Percentiles rank a stretch among this genome's conserved stretches.
Conservation (phyloP, 2,329 filamentous ascomycete species). For the Cladosporium velox region DNA sequence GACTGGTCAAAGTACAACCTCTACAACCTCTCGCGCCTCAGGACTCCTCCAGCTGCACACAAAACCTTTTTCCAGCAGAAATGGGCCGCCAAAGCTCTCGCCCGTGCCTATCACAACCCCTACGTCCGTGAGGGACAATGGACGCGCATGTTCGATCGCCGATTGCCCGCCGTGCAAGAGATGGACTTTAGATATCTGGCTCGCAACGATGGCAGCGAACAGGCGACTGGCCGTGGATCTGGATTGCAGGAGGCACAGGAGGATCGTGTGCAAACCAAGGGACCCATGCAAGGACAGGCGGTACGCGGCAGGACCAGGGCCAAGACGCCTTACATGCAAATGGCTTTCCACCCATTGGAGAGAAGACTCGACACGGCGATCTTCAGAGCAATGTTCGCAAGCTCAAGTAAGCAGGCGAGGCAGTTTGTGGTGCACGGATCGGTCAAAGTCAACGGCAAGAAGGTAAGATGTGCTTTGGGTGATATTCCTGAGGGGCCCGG, state of each 20-base stretch:
- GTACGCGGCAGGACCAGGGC: conserved; percentile 29
- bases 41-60: conserved; percentile 45
- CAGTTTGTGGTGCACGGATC: conserved; percentile 92
- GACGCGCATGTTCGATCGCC: conserved; percentile 86
- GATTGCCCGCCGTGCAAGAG: conserved; percentile 77
- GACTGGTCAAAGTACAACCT: conserved; percentile 98
- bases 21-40: conserved; percentile 73
- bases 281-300: conserved; percentile 20
- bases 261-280: conserved; percentile 24
- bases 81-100: conserved; percentile 84
- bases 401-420: conserved; percentile 86
- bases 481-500: neutral
- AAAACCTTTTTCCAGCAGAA: conserved; percentile 97
- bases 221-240: conserved; percentile 80
- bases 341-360: conserved; percentile 91
- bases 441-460: conserved; percentile 95
- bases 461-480: conserved; percentile 57
- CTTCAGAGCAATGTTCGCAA: conserved; percentile 90
- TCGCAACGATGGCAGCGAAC: conserved; percentile 74
- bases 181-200: conserved; percentile 84
- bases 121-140: conserved; percentile 91
- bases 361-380: conserved; percentile 90
- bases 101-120: conserved; percentile 90
- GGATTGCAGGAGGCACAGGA: conserved; percentile 54
- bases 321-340: conserved; percentile 88